A percentile compares a stretch with the other conserved stretches of the same genome.
Evolutionary conservation across 2,329 filamentous ascomycete species (phyloP).

Genomic region (Cladophialophora exuberans): DNA sequence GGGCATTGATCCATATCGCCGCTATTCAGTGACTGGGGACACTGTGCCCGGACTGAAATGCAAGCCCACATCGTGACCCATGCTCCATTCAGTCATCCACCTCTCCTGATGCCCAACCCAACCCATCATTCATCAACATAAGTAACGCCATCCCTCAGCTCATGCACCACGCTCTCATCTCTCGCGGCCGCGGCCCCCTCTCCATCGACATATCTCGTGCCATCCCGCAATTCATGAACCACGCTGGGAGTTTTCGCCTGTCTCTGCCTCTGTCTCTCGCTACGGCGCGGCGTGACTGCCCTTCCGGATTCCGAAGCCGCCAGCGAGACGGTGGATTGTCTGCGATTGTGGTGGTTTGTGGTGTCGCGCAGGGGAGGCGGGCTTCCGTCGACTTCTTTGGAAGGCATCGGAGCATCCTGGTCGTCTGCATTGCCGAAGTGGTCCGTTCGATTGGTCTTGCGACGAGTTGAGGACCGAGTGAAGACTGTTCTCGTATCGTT

Average conservation of each 20-base stretch:
- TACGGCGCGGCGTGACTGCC: slow-evolving; percentile 18
- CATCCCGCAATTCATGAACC: slow-evolving; percentile 34
- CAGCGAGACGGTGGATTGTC: slow-evolving; percentile 19
- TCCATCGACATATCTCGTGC: slow-evolving; percentile 33
- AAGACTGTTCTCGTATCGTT: neutral
- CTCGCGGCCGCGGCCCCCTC: slow-evolving; percentile 14
- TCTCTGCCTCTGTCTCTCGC: slow-evolving; percentile 15
- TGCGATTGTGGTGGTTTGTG: slow-evolving; percentile 12
- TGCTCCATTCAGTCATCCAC: neutral
- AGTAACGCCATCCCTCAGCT: slow-evolving; percentile 29
- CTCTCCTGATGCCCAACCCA: no score
- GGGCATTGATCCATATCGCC: no score
- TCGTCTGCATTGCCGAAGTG: slow-evolving; percentile 19
- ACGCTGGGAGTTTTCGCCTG: slow-evolving; percentile 24
- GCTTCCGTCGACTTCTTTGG: neutral
- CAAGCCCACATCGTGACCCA: no score
- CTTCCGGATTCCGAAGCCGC: slow-evolving; percentile 13
- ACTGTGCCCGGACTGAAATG: no score
- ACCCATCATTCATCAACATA: slow-evolving; percentile 31
- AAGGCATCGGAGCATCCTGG: neutral
- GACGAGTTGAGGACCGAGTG: slow-evolving; percentile 3
- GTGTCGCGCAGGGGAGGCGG: slow-evolving; percentile 1
- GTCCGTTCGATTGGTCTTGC: slow-evolving; percentile 18
- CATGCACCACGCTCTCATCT: slow-evolving; percentile 28
- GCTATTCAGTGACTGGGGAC: no score